A percentile compares a stretch with the other conserved stretches of the same genome.
Conservation (phyloP, 768 basidiomycete species). For the Rubroboletus pulcherrimus region DNA sequence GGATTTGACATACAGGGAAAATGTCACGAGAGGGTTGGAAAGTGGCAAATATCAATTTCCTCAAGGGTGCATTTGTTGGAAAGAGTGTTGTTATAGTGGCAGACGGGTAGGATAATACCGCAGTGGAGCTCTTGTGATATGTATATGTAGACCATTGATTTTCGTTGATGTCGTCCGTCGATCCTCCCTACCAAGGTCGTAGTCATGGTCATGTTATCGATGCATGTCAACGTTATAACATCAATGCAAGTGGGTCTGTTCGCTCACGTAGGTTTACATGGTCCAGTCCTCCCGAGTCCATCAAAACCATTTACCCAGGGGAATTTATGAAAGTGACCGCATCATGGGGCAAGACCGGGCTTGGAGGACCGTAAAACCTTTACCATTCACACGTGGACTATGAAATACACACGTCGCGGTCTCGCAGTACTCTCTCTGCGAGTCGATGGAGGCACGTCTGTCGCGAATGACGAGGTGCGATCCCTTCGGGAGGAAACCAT, state of each 20-base stretch:
- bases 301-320: background rate
- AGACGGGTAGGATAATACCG: no score
- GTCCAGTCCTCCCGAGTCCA: background rate
- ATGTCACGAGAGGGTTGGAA: no score
- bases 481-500: background rate
- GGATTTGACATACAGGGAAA: no score
- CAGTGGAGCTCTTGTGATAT: no score
- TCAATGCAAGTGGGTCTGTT: background rate
- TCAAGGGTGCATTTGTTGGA: no score
- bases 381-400: background rate
- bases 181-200: no score
- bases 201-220: no score
- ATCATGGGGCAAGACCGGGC: background rate
- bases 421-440: background rate
- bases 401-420: background rate
- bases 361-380: background rate
- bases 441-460: background rate
- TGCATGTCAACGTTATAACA: background rate
- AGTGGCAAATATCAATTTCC: no score
- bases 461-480: background rate
- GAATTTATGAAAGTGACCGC: background rate
- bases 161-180: no score
- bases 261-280: background rate
- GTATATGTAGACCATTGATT: no score
- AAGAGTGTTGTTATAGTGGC: no score